Conservation (phyloP, 352 stramenopile genomes). For the Aphanomyces euteiches region DNA sequence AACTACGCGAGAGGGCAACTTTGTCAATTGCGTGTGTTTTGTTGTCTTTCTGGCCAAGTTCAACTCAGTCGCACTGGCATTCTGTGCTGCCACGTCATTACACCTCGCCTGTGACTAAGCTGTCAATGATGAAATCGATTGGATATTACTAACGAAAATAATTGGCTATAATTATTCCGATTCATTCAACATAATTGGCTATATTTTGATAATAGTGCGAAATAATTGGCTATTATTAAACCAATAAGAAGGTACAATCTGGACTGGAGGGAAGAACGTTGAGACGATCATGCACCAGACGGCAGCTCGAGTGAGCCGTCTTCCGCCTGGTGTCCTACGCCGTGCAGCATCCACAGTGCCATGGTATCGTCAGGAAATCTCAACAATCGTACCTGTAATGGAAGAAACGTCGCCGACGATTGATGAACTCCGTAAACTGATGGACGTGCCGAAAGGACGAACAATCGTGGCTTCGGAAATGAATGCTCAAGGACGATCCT, state of each 20-base stretch:
- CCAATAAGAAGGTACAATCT: neutral
- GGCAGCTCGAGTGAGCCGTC: neutral
- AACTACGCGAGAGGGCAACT: too few relatives aligned
- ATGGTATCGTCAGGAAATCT: conserved; percentile 27
- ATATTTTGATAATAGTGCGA: neutral
- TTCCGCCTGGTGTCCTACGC: neutral
- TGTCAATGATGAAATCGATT: neutral
- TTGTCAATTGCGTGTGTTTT: too few relatives aligned
- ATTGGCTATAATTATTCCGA: neutral
- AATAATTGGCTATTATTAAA: neutral
- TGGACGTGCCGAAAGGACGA: neutral
- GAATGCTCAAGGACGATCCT: neutral
- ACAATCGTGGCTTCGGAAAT: conserved; percentile 19
- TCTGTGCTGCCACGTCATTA: too few relatives aligned
- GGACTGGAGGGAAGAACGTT: neutral
- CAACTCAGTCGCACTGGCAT: too few relatives aligned
- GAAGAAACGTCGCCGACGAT: neutral
- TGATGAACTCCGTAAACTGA: conserved; percentile 5
- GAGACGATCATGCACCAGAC: neutral
- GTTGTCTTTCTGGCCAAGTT: too few relatives aligned
- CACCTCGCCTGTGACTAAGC: neutral
- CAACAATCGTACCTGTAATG: neutral
- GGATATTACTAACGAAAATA: too few relatives aligned
- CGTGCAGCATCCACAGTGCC: neutral
- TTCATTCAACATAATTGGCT: neutral